Base-by-base conservation (phyloP, 2,329 filamentous ascomycete species). In the Apiospora malaysiana region DNA sequence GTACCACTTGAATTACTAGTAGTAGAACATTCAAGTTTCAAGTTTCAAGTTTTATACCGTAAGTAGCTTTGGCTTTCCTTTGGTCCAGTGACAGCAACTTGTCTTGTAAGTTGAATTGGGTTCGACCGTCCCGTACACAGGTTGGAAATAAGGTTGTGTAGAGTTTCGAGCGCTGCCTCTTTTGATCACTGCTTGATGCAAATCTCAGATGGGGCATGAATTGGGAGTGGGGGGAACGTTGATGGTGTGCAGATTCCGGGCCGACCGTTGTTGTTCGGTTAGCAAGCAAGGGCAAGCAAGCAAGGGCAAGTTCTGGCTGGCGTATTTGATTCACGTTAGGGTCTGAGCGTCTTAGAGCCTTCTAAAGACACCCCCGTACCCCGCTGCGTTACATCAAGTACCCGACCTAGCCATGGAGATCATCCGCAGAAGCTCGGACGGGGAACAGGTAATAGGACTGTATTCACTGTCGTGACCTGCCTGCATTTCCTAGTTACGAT, bases 371-470 rank as follows among this genome's bases (percentile, higher is more conserved):
- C 56, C 18, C 56, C 56, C 56, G 32, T n/a, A n/a, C 18, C 56
- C 56, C 51, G 51, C 56, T 23, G 32, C 16, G 9, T 63, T 21
- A 63, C 18, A n/a, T 32, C 56, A 40, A n/a, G 56, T 40, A 63
- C 56, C 51, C 56, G 21, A n/a, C 56, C 12, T 63, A 63, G 18
- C 21, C 21, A 40, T n/a, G 56, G 56, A 18, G 56, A 63, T 63
- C 56, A 63, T 63, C 56, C 56, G 56, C 56, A 40, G 25, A 63
- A 63, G 56, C 56, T 63, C 56, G 56, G 56, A 63, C 56, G 56
- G 56, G 51, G 16, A 16, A 32, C 51, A 21, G 42, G 42, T n/a
- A 6, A n/a, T 32, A 40, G 56, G 21, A 40, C 32, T n/a, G 21
- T n/a, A 59, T 32, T 59, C 51, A 18, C 10, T 16, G 16, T 21